phyloP scores from a whole-genome alignment of 345 rosid species.

The Lumnitzera racemosa region DNA sequence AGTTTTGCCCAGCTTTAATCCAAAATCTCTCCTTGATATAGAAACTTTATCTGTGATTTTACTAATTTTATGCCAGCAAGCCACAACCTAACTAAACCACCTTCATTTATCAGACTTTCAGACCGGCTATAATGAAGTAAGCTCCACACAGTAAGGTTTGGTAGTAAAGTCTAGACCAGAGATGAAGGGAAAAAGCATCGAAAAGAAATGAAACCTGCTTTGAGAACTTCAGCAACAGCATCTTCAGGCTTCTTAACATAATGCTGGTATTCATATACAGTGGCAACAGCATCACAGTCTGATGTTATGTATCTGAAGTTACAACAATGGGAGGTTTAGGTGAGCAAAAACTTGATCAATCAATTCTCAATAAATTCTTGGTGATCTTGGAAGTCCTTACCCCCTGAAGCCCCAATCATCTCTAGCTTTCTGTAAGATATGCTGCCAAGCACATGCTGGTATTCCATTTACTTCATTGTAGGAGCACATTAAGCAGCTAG shows the following conservation, averaged over 20 bases:
- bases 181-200: conserved; percentile 4
- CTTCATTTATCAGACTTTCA: too few relatives aligned
- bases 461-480: conserved; percentile 84
- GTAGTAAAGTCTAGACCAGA: background rate
- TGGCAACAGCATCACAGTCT: conserved; percentile 96
- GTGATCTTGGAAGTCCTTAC: conserved; percentile 20
- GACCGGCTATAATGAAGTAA: too few relatives aligned
- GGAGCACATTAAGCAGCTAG: conserved; percentile 95
- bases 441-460: conserved; percentile 71
- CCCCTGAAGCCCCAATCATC: conserved; percentile 85
- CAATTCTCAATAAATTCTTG: background rate
- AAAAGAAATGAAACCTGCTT: conserved; percentile 51
- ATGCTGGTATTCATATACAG: conserved; percentile 65
- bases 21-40: too few relatives aligned
- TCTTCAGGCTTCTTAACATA: conserved; percentile 57
- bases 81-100: too few relatives aligned
- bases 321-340: background rate
- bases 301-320: conserved; percentile 70
- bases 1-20: too few relatives aligned
- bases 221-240: conserved; percentile 68
- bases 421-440: conserved; percentile 60
- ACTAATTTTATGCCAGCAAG: too few relatives aligned
- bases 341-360: background rate
- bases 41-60: too few relatives aligned
- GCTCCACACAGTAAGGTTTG: background rate